Base-by-base conservation (phyloP, 768 basidiomycete genomes). In the Lactifluus volemus region DNA sequence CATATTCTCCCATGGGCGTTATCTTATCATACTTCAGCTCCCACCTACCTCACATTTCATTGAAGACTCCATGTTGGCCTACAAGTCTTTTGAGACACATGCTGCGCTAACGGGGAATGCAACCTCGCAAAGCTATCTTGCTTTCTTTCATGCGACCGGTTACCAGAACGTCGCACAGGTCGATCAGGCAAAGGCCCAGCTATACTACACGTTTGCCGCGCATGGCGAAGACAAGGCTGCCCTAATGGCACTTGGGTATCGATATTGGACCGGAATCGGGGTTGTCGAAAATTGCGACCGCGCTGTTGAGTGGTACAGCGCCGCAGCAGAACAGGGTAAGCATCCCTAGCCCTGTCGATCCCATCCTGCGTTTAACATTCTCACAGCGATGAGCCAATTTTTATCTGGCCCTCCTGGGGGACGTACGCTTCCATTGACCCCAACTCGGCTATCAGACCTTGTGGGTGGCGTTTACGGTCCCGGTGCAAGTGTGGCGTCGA, bases 201-300 rank as follows among this genome's bases (percentile, higher is more conserved):
- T 98, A 0, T 89, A 96, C 68, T 93, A 94, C 71, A 97, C 95
- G 0, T 98, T 98, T 68, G 86, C 95, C 4, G 94, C 92, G 1
- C 85, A 94, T 53, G 87, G 88, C 2, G 91, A 88, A 0, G 82
- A 94, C 73, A 84, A 85, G 67, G 88, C 89, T 5, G 89, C 96
- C 0, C 86, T 94, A 70, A 94, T 96, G 91, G 84, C 92, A 2
- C 77, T 98, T 36, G 97, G 86, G 0, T 98, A 96, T 72, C 83
- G 94, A 30, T 86, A 95, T 69, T 98, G 94, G 95, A 86, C 89
- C 42, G 97, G 97, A 1, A 97, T 99, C 59, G 91, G 95, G 11
- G 87, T 92, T 0, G 75, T 84, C 55, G 93, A 98, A 71, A 85
- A 86, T 67, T 98, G 97, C 72, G 79, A 85, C 67, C 77, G 81